Base-by-base conservation (phyloP, 2,329 filamentous ascomycete species). In the Ascochyta pisi region DNA sequence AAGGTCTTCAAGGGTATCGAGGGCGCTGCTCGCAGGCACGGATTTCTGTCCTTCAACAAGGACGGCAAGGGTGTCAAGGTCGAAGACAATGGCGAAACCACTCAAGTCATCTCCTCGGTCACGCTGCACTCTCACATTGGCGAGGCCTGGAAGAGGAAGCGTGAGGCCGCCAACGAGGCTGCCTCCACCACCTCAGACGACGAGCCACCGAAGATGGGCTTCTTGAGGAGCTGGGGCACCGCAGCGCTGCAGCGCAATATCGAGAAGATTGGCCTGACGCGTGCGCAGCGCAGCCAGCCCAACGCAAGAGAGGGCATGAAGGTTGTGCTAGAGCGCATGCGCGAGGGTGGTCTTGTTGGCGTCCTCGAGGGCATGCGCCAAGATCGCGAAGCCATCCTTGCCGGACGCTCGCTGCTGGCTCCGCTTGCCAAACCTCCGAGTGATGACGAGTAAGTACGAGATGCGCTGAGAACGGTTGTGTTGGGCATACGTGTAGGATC, bases 291-390 rank as follows among this genome's bases (percentile, higher is more conserved):
- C 66, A 89, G 91, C 71, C 83, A 94, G 66, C 87, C 88, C 47
- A 93, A 93, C 78, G 91, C 89, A 64, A 86, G 89, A 45, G 89
- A 93, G 73, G 91, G 91, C 44, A 94, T 95, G 91, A 87, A 85
- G 53, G 85, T 93, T 34, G 90, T 95, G 8, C 81, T 95, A 22
- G 89, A 92, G 75, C 82, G 90, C 43, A 74, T 91, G 69, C 80
- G 88, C 50, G 80, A 81, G 54, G 88, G 88, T 35, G 89, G 88
- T 0, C 77, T 91, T 16, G 86, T 89, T 15, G 87, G 77, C 22
- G 88, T 90, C n/a, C 76, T 91, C 27, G 88, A 90, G 62, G 87
- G 86, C 26, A 90, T 90, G 87, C 79, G 86, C 47, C 78, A 80
- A 64, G 87, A 90, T 67, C 79, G 83, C 37, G 81, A 84, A 63